Percentiles rank a stretch among this genome's conserved stretches.
Conservation (phyloP, 768 basidiomycete species). For the Hirschioporus abietinus region DNA sequence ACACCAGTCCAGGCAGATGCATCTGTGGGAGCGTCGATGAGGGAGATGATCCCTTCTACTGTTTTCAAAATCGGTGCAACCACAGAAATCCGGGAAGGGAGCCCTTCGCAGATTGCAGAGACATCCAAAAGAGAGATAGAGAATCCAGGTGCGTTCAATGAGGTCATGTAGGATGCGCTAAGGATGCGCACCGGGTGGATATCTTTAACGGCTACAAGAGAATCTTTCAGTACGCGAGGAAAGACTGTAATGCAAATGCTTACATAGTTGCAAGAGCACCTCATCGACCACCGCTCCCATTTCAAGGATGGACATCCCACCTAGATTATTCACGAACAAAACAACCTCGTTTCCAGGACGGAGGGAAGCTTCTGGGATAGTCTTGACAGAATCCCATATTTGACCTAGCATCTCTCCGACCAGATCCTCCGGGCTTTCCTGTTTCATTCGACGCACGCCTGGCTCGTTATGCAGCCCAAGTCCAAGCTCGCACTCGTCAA, state of each 20-base stretch:
- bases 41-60: constrained; percentile 20
- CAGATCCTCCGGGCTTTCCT: constrained; percentile 22
- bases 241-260: constrained; percentile 15
- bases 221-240: neutral
- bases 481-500: constrained; percentile 37
- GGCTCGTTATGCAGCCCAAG: constrained; percentile 56
- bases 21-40: constrained; percentile 40
- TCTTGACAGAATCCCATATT: constrained; percentile 21
- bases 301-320: constrained; percentile 44
- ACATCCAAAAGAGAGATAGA: constrained; percentile 48
- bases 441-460: constrained; percentile 22
- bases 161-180: constrained; percentile 50
- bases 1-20: constrained; percentile 37
- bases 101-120: constrained; percentile 23
- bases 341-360: constrained; percentile 28
- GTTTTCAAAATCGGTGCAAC: constrained; percentile 4
- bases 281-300: constrained; percentile 47
- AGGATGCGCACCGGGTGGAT: constrained; percentile 39
- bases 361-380: constrained; percentile 14
- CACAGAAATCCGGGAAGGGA: neutral
- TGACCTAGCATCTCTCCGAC: constrained; percentile 25
- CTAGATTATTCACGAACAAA: constrained; percentile 52
- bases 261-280: constrained; percentile 37
- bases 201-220: constrained; percentile 20
- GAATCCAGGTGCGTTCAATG: constrained; percentile 56